Evolutionary conservation across 2,329 filamentous ascomycete species (phyloP), one percentile per base, ranked within the genome.

Genomic region (Cladophialophora bantiana): DNA sequence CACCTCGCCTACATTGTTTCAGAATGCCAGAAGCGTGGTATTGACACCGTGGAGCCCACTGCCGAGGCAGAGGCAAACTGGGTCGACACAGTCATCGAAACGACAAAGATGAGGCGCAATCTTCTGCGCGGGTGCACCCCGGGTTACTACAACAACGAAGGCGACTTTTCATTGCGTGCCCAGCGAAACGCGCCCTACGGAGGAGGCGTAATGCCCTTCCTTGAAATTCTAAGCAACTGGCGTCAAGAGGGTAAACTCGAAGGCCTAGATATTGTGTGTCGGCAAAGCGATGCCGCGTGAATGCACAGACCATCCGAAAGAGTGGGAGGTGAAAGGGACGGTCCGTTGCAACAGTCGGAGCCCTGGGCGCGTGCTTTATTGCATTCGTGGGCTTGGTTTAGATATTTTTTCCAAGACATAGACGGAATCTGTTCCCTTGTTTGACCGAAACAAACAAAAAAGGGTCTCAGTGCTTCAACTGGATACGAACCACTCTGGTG

Each of bases 61-160:
- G 13, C 20, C n/a, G 59, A 69, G 18, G 67, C 69, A 4, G 67
- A 69, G 53, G 64, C 67, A 4, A 35, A 53, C 1, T 71, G 69
- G 69, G 59, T 65, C 18, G 38, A 69, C 26, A 67, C 61, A 18
- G 64, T 71, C 35, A 18, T 68, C 13, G 48, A 58, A 7, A 40
- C 68, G 31, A 52, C 38, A 5, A 36, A 52, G 36, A 31, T 66
- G 42, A 32, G 64, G 42, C 7, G 12, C 12, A 42, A 58, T 6
- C 68, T 69, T 59, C 26, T 66, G 15, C 52, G 56, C n/a, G 64
- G 65, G 32, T 70, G 68, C 59, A 70, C 67, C 1, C 68, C 68
- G 2, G 67, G 68, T 1, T 70, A 70, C 34, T 70, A 69, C 50
- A 70, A 68, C 59, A 67, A 70, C 32, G 68, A 70, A 36, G 68